Base-by-base conservation (phyloP, 2,329 filamentous ascomycete species). In the Magnaporthales sp. region DNA sequence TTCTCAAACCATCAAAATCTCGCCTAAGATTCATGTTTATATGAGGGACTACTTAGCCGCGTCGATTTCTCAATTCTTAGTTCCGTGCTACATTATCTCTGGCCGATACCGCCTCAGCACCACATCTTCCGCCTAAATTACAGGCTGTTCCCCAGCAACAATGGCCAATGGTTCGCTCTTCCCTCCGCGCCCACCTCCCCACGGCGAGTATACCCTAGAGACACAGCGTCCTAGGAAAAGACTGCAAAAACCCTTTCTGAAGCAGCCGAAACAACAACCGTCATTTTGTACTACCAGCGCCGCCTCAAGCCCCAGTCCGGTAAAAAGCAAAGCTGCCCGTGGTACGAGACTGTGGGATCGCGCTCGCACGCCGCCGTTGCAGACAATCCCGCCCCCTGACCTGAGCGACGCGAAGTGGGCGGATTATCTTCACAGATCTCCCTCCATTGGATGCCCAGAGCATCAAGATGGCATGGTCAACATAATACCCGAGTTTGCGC, bases 331-430 rank as follows among this genome's bases (percentile, higher is more conserved):
- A 60, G 22, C 56, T 24, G 2, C 56, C 24, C 56, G 56, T 15
- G 26, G 26, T 26, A 27, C 56, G 9, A 60, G 24, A 7, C 29
- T 60, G 8, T 60, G 56, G 56, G 56, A 60, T 29, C 56, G 56
- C 4, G 26, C 56, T 13, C 24, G 56, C 56, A n/a, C 68, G 65
- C 64, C 56, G 46, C 67, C 67, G 27, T 67, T 70, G 6, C 66
- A 73, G 38, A 70, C 72, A 30, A 67, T 72, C 31, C 71, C 56
- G 8, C 29, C 74, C 11, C 72, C 74, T n/a, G 75, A 77, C 51
- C 72, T 76, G 7, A 75, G 74, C 67, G 73, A 75, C 67, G 70
- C 73, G 32, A 76, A 75, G 70, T 77, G 74, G 74, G 69, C 72
- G 51, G 73, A 74, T 15, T 75, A 76, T 27, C 56, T 27, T 29